Evolutionary conservation across 2,329 filamentous ascomycete species (phyloP).

Genomic region (Aureobasidium musti): DNA sequence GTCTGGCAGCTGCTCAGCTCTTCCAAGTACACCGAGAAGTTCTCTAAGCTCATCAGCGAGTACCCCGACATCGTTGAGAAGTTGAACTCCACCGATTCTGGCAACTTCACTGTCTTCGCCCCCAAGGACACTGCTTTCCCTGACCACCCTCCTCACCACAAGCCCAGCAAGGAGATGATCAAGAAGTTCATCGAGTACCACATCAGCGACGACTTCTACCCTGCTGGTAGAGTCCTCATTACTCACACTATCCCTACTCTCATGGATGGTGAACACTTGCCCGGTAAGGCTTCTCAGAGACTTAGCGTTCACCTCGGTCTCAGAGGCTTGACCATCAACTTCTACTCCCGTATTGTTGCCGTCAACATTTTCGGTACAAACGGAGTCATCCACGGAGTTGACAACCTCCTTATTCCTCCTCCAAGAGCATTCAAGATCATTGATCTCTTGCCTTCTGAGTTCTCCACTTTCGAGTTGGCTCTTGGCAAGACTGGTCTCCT

Average conservation of each 20-base stretch:
- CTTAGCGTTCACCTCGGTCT: slow-evolving; percentile 66
- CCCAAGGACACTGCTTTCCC: slow-evolving; percentile 76
- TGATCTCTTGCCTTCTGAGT: slow-evolving; percentile 64
- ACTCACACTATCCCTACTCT: slow-evolving; percentile 75
- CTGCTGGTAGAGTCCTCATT: slow-evolving; percentile 64
- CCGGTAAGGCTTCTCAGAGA: slow-evolving; percentile 66
- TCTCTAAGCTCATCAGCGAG: slow-evolving; percentile 73
- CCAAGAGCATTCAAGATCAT: slow-evolving; percentile 66
- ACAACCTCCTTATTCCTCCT: slow-evolving; percentile 75
- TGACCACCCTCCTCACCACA: slow-evolving; percentile 51
- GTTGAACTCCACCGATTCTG: slow-evolving; percentile 69
- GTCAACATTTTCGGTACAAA: slow-evolving; percentile 74
- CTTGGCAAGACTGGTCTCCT: slow-evolving; percentile 73
- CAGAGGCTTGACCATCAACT: slow-evolving; percentile 71
- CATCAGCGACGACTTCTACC: slow-evolving; percentile 66
- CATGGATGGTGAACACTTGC: slow-evolving; percentile 61
- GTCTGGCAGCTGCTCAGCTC: slow-evolving; percentile 77
- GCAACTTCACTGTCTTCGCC: slow-evolving; percentile 78
- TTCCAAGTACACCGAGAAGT: slow-evolving; percentile 74
- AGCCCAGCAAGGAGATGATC: slow-evolving; percentile 70
- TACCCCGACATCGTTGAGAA: slow-evolving; percentile 69
- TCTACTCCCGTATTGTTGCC: slow-evolving; percentile 69
- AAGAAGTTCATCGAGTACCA: slow-evolving; percentile 75
- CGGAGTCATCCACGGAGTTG: slow-evolving; percentile 76
- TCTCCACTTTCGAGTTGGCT: slow-evolving; percentile 76